These are phyloP conservation scores for Sclerotinia minor DNA, from an alignment of 2,329 filamentous ascomycete genomes.

Conservation along the genomic window DNA sequence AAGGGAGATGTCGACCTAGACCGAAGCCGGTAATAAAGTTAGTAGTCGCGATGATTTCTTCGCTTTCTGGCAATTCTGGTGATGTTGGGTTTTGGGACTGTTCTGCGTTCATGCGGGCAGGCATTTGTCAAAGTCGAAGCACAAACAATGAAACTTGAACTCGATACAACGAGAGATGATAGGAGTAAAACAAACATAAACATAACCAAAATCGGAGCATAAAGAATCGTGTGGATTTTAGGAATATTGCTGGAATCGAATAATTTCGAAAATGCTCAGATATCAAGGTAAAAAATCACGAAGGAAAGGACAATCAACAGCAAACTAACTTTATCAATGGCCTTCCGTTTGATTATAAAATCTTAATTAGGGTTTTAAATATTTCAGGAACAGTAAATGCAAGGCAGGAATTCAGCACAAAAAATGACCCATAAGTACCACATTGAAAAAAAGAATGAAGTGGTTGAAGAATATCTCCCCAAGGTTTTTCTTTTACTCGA, in stretches of 20 bases:
- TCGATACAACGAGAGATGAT: conserved; percentile 2
- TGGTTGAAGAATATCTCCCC: not conserved
- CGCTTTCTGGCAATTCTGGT: not conserved
- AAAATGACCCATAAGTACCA: not conserved
- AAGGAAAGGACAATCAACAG: not conserved
- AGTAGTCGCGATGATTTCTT: not conserved
- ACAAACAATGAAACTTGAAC: conserved; percentile 11
- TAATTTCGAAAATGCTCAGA: not conserved
- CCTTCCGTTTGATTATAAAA: not conserved
- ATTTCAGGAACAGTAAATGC: not conserved
- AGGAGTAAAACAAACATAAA: conserved; percentile 1
- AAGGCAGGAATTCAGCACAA: not conserved
- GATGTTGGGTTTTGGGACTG: conserved; percentile 1
- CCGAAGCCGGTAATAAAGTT: not conserved
- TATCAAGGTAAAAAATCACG: not conserved
- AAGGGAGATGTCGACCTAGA: not conserved
- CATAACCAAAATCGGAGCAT: not conserved
- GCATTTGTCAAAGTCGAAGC: conserved; percentile 11
- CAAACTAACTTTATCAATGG: not conserved
- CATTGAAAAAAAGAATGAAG: not conserved
- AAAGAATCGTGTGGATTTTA: not conserved
- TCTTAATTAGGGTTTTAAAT: not conserved
- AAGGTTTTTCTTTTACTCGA: no score
- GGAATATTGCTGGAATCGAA: conserved; percentile 1
- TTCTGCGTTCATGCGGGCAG: not conserved